Evolutionary conservation across 2,329 filamentous ascomycete species (phyloP), one percentile per base, ranked within the genome.

Genomic region (Fusarium zealandicum): DNA sequence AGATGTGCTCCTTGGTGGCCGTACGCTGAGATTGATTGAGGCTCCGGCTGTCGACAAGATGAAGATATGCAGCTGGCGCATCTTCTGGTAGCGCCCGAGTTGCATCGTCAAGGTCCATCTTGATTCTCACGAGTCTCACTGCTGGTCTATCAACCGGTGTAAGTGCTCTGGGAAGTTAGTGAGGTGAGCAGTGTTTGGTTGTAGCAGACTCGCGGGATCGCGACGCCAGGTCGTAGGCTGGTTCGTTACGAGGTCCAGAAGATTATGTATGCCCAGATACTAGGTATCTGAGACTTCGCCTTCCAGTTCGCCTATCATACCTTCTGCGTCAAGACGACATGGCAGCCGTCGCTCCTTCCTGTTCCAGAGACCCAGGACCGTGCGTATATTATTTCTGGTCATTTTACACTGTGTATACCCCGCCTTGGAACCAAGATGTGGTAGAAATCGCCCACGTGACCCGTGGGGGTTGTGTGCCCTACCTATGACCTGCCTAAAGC

Each of bases 391-490:
- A 37, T 8, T 3, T 2, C 1, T 36, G 28, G n/a, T n/a, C 10
- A n/a, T 0, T 0, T 1, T 1, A 28, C 31, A 52, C 48, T 48
- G 48, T 41, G 10, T 9, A 8, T 8, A 11, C 1, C 17, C 49
- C 9, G 18, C 17, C 14, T 12, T 5, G 17, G 5, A 38, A 37
- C 40, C 39, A 28, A 51, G 28, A 22, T 17, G 12, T 37, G 25
- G 48, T 32, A 43, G 49, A 30, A 32, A 16, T 17, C 4, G 3
- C 20, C 52, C 73, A 75, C 73, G 73, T 75, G 73, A 67, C 42
- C 22, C 36, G 42, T 56, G 61, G 67, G 73, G 72, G 72, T 63
- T 75, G 66, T 64, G 59, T 73, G 70, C 73, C 72, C 72, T 75
- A 75, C 67, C 20, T 48, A 62, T 40, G 53, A 60, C 54, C 57